Evolutionary conservation across 2,329 filamentous ascomycete species (phyloP), one percentile per base, ranked within the genome.

Genomic region (Fusarium sp.): DNA sequence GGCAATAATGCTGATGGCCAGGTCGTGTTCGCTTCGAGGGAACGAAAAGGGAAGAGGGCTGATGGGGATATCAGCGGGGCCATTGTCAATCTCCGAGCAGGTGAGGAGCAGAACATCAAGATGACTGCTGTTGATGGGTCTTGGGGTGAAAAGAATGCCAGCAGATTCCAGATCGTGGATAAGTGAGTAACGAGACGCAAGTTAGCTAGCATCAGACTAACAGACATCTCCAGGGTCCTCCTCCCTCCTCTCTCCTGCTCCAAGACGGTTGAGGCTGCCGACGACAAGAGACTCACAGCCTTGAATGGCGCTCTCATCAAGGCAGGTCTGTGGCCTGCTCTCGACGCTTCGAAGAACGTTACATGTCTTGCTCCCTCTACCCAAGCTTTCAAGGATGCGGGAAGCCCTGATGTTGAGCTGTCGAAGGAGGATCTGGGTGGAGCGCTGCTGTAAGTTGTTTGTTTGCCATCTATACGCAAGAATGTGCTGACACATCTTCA

Each of bases 361-460:
- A 76, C 75, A 6, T 77, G 75, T n/a, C 74, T 77, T 39, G 75
- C 70, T 12, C 75, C 75, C 1, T 69, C 74, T 9, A 76, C 69
- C 0, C 28, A 73, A 7, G 75, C 72, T 6, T 77, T 73, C 32
- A 62, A 68, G 56, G 47, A 70, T 2, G 74, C 75, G 2, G 75
- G 74, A 48, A 58, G 63, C 6, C 72, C 74, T 2, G 66, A 75
- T 6, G 39, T 59, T 0, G 45, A 57, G 14, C 22, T 75, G 4
- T 57, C 72, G 3, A 63, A 75, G 15, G 20, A 38, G 5, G 72
- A 75, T 6, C 35, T 77, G 5, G 51, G 53, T 0, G 56, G 50
- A 13, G 65, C 69, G 0, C 22, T 77, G 6, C 24, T 77, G 75
- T 77, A 61, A 56, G 74, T 54, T 24, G n/a, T n/a, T n/a, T n/a